Base-by-base conservation (phyloP, 2,329 filamentous ascomycete species). In the Venturia nashicola region DNA sequence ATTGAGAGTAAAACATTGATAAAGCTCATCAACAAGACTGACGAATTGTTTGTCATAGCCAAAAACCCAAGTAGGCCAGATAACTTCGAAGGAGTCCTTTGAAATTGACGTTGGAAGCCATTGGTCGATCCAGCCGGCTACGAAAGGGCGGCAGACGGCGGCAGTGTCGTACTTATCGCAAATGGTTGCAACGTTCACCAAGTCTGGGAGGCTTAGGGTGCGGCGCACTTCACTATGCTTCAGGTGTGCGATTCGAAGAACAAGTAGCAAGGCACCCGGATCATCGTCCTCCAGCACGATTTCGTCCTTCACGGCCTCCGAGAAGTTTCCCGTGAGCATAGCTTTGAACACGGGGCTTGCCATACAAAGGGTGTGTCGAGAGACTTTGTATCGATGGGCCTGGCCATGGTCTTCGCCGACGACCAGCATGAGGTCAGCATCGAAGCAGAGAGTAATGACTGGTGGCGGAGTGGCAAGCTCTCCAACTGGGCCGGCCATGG, bases 101-200 rank as follows among this genome's bases (percentile, higher is more conserved):
- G 27, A 20, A 16, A 46, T 16, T 18, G 18, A 46, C 36, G 12
- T 16, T 9, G 43, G n/a, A 18, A 46, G 43, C n/a, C 43, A 46
- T 18, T 46, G n/a, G 2, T 46, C 43, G 43, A 46, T 6, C 43
- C 43, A 46, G 9, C 43, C 43, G 43, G 43, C 16, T 20, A 46
- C 14, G n/a, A 46, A 57, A 23, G 54, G 43, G 16, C 43, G 43
- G n/a, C 43, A 46, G n/a, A 46, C 43, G n/a, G 34, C 39, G 12
- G 8, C 32, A n/a, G 16, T 27, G 59, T 61, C 59, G n/a, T 61
- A 61, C 59, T 42, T 61, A 9, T 61, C 59, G 32, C 59, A 61
- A 11, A 44, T 27, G 1, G 27, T 61, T n/a, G 59, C 32, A 27
- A 61, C 34, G 12, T 43, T 14, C 20, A 39, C 59, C 20, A 61